Percentiles rank a stretch among this genome's conserved stretches.
Conservation (phyloP, 495 filamentous ascomycete species). For the Aspergillus saccharolyticus region DNA sequence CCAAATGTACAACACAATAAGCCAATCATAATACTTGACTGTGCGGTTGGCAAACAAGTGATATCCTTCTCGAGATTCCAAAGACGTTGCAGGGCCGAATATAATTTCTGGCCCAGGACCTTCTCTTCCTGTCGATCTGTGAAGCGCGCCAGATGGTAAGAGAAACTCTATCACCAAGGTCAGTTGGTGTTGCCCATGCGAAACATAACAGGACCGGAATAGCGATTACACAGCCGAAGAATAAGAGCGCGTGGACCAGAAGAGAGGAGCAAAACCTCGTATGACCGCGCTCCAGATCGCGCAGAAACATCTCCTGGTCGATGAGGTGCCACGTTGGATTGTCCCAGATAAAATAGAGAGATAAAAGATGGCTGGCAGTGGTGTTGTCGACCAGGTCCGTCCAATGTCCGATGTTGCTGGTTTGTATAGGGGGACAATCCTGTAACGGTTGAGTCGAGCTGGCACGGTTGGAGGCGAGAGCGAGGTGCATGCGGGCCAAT, state of each 20-base stretch:
- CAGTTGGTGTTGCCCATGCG: neutral
- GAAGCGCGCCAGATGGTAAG: constrained; percentile 19
- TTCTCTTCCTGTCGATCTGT: constrained; percentile 27
- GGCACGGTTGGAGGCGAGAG: constrained; percentile 5
- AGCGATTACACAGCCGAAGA: constrained; percentile 21
- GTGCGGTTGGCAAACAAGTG: constrained; percentile 16
- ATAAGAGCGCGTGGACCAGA: constrained; percentile 21
- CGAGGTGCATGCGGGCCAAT: constrained; percentile 15
- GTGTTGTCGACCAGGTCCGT: constrained; percentile 21
- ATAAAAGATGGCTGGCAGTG: constrained; percentile 24
- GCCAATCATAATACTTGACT: constrained; percentile 24
- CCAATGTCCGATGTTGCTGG: constrained; percentile 19
- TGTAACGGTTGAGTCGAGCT: constrained; percentile 6
- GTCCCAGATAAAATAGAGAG: constrained; percentile 28
- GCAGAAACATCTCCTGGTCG: constrained; percentile 20
- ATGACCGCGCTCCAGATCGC: constrained; percentile 17
- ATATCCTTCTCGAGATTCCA: constrained; percentile 17
- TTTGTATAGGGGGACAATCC: constrained; percentile 13
- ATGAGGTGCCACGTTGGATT: constrained; percentile 28
- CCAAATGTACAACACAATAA: constrained; percentile 27
- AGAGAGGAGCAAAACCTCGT: constrained; percentile 17
- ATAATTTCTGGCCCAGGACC: constrained; percentile 19
- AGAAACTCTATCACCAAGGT: constrained; percentile 19
- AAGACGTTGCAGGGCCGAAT: constrained; percentile 19
- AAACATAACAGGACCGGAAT: neutral